phyloP scores from a whole-genome alignment of 805 yeast genomes.

The Myxozyma vanderwaltii region DNA sequence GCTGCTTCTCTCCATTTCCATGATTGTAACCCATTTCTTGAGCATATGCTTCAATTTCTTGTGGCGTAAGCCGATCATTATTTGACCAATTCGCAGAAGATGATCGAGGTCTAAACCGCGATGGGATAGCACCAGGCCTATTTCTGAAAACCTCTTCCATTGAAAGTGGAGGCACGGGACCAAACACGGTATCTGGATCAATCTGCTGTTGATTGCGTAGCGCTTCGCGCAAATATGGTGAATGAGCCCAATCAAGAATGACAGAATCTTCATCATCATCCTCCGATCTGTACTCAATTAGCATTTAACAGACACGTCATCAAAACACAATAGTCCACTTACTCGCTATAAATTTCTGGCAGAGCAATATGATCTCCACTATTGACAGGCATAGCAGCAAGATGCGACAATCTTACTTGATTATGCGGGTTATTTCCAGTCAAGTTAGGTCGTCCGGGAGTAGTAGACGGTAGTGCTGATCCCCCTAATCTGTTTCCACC shows the following conservation, averaged over 20 bases:
- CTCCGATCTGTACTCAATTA: no score
- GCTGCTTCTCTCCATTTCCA: background rate
- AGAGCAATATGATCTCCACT: slow-evolving; percentile 36
- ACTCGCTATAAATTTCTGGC: slow-evolving; percentile 41
- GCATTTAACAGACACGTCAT: slow-evolving; percentile 13
- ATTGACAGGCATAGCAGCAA: slow-evolving; percentile 20
- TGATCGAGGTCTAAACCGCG: slow-evolving; percentile 56
- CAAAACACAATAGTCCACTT: slow-evolving; percentile 4
- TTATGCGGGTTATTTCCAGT: background rate
- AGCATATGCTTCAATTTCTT: slow-evolving; percentile 53
- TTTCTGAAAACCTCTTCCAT: slow-evolving; percentile 67
- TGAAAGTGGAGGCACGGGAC: slow-evolving; percentile 68
- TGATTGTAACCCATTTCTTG: slow-evolving; percentile 48
- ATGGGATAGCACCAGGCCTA: slow-evolving; percentile 42
- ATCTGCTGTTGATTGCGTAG: slow-evolving; percentile 52
- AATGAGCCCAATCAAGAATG: slow-evolving; percentile 62
- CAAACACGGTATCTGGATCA: slow-evolving; percentile 72
- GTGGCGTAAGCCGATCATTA: slow-evolving; percentile 49
- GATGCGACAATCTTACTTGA: slow-evolving; percentile 20
- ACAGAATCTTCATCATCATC: slow-evolving; percentile 54
- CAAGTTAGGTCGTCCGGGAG: slow-evolving; percentile 21
- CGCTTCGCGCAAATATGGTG: slow-evolving; percentile 55
- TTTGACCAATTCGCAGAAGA: slow-evolving; percentile 57
- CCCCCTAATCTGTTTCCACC: background rate
- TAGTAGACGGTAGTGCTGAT: slow-evolving; percentile 6